Percentiles rank a stretch among this genome's conserved stretches.
Conservation (phyloP, 306 rosid genomes). For the Quercus engelmannii region DNA sequence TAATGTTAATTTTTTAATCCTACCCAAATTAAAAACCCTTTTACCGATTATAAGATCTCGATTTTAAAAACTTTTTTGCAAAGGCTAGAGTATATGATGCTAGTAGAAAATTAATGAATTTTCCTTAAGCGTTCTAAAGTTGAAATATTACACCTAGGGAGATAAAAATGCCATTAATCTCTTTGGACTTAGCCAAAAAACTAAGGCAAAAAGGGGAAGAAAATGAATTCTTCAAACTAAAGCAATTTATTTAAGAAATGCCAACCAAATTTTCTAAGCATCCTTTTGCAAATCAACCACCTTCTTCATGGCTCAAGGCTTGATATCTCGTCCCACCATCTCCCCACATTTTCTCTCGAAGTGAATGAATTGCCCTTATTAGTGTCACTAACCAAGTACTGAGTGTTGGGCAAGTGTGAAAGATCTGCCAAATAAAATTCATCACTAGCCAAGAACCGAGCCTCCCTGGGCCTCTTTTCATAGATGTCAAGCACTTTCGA, state of each 20-base stretch:
- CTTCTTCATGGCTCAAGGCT: conserved; percentile 28
- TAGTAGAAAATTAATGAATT: too few species aligned
- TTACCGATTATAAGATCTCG: too few species aligned
- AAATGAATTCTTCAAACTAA: not conserved
- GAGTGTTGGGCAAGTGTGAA: conserved; percentile 74
- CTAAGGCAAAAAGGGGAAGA: not conserved
- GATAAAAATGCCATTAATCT: not conserved
- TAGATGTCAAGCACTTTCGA: conserved; percentile 66
- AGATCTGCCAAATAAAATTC: conserved; percentile 75
- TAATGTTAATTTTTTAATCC: too few species aligned
- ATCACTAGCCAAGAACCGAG: conserved; percentile 62
- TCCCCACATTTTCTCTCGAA: conserved; percentile 46
- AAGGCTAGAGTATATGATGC: too few species aligned
- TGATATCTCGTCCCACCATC: conserved; percentile 88
- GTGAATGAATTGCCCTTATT: conserved; percentile 40
- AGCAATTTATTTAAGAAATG: too few species aligned
- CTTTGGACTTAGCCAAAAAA: not conserved
- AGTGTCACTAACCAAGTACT: conserved; percentile 40
- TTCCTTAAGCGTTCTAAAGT: too few species aligned
- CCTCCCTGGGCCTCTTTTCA: conserved; percentile 55
- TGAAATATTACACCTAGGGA: too few species aligned
- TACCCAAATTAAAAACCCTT: too few species aligned
- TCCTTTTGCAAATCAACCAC: too few species aligned
- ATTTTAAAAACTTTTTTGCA: too few species aligned
- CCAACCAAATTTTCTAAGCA: too few species aligned